Base-by-base conservation (phyloP, 176 grass and related monocot genomes). In the Echinochloa phyllopogon region DNA sequence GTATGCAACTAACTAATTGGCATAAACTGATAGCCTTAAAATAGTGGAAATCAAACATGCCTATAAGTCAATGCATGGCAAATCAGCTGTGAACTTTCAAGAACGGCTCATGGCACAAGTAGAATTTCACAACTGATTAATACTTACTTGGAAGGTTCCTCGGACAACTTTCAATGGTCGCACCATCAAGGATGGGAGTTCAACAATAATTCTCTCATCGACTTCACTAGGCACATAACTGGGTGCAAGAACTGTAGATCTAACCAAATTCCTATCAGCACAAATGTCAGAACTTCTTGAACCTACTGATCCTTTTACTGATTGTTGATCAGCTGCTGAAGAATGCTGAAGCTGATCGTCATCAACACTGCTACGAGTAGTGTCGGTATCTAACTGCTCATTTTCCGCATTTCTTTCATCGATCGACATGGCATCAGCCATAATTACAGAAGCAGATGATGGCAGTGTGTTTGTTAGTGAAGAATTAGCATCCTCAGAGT, bases 141-240 rank as follows among this genome's bases (percentile, higher is more conserved):
- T 50, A 82, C 94, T 90, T 87, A 95, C 96, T 92, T 98, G 96
- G 83, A 98, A 98, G 45, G 81, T 95, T 87, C 96, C 96, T 62
- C 29, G 77, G 20, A 95, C 91, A 92, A 98, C 96, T 83, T 98
- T 95, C 89, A 98, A 83, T 49, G 93, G 96, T 5, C 96, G 85
- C 73, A 98, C 93, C 89, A 98, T 98, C 74, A 95, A 85, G 5
- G 96, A 93, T 83, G 96, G 80, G 81, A 98, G 89, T 85, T 98
- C 96, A 78, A 93, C 41, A 72, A 95, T 90, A 92, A 98, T 95
- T 90, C 93, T 92, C 86, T 98, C 96, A 77, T 98, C 93, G 43
- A 84, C 76, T 65, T 95, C 96, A 40, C 82, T 91, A 69, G 89
- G 96, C 64, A 98, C 91, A 92, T 95, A 94, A 67, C 91, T 92